Base-by-base conservation (phyloP, 495 filamentous ascomycete genomes). In the Choiromyces venosus region DNA sequence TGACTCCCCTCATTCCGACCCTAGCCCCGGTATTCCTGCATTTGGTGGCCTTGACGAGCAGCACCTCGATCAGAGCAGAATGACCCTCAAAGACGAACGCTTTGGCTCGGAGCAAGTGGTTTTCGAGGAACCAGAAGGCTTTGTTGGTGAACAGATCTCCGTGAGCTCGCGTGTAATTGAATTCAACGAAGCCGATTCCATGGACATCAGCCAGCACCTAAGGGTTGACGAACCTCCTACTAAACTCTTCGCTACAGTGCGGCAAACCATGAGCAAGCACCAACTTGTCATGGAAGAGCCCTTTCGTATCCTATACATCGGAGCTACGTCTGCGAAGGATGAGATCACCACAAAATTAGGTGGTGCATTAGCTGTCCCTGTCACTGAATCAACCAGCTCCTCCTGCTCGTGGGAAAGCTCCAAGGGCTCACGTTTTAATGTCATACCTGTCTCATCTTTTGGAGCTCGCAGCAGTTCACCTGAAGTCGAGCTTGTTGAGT, bases 331-430 rank as follows among this genome's bases (percentile, higher is more conserved):
- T 8, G 87, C 86, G 36, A 88, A 89, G 71, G 87, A 89, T 70
- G 87, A 88, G 40, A 91, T 93, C 73, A 85, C 92, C n/a, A 87
- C 90, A 79, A 93, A 93, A 82, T 85, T 93, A 66, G 90, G 88
- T 25, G 88, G 87, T 74, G 90, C 91, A 65, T 77, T 89, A 66
- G 80, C 80, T 44, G 86, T 87, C 29, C 85, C 87, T 25, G 85
- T 85, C 74, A 85, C 85, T 40, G 81, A 81, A 68, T 77, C 82
- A 10, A 83, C 82, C 56, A 83, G 82, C 67, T 85, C 83, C 77
- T 85, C 86, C 64, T 80, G 84, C 36, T 77, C 74, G 70, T 85
- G 86, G 71, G 86, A 87, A 25, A 77, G 73, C 36, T 79, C 73
- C 18, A 81, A 77, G 70, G 78, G 79, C 42, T 89, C 88, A 39